Evolutionary conservation across 2,329 filamentous ascomycete species (phyloP).

Genomic region (Alternaria triticina): DNA sequence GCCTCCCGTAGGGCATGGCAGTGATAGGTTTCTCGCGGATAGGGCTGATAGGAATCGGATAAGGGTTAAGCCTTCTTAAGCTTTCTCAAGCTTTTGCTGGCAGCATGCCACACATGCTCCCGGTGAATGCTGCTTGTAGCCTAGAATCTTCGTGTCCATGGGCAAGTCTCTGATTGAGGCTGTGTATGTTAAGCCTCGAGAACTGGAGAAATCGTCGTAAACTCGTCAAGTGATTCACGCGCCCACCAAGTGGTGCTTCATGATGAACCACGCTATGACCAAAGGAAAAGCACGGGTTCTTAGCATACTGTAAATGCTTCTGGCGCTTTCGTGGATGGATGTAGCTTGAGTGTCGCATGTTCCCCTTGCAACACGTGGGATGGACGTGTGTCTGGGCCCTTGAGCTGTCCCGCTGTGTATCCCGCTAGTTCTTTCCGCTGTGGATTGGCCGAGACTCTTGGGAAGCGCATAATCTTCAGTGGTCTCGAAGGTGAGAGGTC

Average conservation of each 20-base stretch:
- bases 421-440: background rate
- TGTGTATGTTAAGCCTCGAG: fast-evolving
- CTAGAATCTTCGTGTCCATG: background rate
- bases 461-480: background rate
- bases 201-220: background rate
- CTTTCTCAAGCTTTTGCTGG: background rate
- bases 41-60: background rate
- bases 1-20: background rate
- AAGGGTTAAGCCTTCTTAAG: constrained; percentile 1
- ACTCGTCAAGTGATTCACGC: background rate
- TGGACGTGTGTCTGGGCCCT: background rate
- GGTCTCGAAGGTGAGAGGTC: background rate
- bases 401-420: background rate
- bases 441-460: background rate
- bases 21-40: background rate
- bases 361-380: background rate
- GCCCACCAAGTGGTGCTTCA: background rate
- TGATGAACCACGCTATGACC: background rate
- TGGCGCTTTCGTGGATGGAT: background rate
- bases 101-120: background rate
- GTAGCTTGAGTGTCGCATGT: background rate
- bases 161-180: background rate
- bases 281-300: background rate
- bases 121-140: background rate
- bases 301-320: background rate